Evolutionary conservation across 2,329 filamentous ascomycete species (phyloP).

Genomic region (Neopestalotiopsis rosae): DNA sequence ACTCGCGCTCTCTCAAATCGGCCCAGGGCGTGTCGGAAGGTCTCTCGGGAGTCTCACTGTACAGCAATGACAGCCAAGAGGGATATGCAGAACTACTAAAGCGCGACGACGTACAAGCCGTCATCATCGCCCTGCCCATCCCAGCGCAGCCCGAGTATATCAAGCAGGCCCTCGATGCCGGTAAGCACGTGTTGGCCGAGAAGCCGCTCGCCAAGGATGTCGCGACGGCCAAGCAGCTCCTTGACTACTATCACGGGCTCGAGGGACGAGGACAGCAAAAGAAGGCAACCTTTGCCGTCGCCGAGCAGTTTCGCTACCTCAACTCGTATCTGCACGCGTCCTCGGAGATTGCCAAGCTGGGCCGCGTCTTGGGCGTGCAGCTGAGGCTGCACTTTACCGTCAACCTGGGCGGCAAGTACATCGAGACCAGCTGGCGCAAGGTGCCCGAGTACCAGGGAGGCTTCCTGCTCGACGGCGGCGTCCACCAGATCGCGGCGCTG

Average conservation of each 20-base stretch:
- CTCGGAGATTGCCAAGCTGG: constrained; percentile 54
- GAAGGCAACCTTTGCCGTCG: constrained; percentile 60
- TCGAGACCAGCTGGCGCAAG: constrained; percentile 67
- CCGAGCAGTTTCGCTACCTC: constrained; percentile 76
- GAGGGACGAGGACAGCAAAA: constrained; percentile 25
- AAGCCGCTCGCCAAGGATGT: constrained; percentile 71
- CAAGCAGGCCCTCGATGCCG: constrained; percentile 62
- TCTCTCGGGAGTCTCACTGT: constrained; percentile 31
- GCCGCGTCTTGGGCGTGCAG: constrained; percentile 59
- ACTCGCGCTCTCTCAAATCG: constrained; percentile 57
- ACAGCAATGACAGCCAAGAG: constrained; percentile 34
- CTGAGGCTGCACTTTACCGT: constrained; percentile 43
- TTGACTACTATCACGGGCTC: constrained; percentile 41
- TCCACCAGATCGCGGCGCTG: constrained; percentile 72
- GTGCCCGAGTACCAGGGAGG: constrained; percentile 75
- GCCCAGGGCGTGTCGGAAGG: constrained; percentile 42
- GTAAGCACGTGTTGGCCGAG: constrained; percentile 74
- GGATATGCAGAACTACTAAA: constrained; percentile 49
- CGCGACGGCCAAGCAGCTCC: constrained; percentile 45
- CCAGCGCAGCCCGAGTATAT: constrained; percentile 63
- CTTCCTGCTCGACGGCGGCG: constrained; percentile 77
- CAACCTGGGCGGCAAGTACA: constrained; percentile 48
- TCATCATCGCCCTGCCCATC: constrained; percentile 61
- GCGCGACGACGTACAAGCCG: constrained; percentile 48
- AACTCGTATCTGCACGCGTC: constrained; percentile 58